These are phyloP conservation scores for Eucalyptus pauciflora DNA, from an alignment of 345 rosid species.

Conservation along the genomic window DNA sequence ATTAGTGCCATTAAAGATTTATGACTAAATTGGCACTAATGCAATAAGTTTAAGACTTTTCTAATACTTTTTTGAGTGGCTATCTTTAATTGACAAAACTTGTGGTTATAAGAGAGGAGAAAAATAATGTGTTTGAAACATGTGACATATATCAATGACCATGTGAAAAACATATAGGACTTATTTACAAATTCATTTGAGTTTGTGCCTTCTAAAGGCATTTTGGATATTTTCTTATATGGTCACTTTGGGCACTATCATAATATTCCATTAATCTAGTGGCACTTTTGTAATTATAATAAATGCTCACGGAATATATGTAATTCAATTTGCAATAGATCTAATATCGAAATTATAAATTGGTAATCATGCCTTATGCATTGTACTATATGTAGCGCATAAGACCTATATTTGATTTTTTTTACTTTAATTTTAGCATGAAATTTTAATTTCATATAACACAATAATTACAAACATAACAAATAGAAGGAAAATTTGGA, in stretches of 20 bases:
- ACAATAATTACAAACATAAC: not conserved
- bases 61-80: too few relatives aligned
- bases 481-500: not conserved
- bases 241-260: not conserved
- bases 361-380: not conserved
- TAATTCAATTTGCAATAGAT: not conserved
- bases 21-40: too few relatives aligned
- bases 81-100: not conserved
- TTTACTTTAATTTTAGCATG: not conserved
- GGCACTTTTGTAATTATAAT: not conserved
- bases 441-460: not conserved
- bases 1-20: too few relatives aligned
- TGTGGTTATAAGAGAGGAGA: not conserved
- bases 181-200: not conserved
- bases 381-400: not conserved
- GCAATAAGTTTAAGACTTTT: too few relatives aligned
- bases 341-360: not conserved
- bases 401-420: not conserved
- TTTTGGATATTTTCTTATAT: not conserved
- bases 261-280: not conserved
- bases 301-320: not conserved
- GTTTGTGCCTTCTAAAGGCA: not conserved
- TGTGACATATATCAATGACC: not conserved
- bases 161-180: not conserved
- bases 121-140: not conserved